Percentiles rank a stretch among this genome's conserved stretches.
These are phyloP conservation scores for Solidago caesia DNA, from an alignment of 129 eudicot species.

Conservation along the genomic window DNA sequence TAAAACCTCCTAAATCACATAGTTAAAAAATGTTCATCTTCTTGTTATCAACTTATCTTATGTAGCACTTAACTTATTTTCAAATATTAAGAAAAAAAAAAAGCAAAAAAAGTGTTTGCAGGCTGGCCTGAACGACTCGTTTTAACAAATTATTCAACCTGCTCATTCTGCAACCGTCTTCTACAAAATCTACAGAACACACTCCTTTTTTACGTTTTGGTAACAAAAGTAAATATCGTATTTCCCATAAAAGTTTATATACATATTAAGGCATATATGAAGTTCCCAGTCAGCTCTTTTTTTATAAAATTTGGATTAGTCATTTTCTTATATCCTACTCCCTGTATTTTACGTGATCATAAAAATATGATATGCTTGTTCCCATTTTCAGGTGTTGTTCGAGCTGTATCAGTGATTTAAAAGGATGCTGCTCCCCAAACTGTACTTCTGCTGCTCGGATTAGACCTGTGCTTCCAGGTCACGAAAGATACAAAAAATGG, in stretches of 20 bases:
- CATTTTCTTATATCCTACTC: not conserved
- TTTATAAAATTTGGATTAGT: not conserved
- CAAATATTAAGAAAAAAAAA: too few species aligned
- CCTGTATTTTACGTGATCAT: not conserved
- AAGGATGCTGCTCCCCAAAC: conserved; percentile 75
- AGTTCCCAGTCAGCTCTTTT: not conserved
- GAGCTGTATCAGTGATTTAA: conserved; percentile 52
- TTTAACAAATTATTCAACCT: too few species aligned
- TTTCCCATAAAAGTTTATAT: not conserved
- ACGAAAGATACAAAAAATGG: conserved; percentile 86
- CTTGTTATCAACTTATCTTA: not conserved
- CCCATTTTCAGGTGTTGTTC: conserved; percentile 66
- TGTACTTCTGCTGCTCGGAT: conserved; percentile 79
- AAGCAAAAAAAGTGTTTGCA: too few species aligned
- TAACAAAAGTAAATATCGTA: too few species aligned
- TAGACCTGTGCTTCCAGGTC: conserved; percentile 72
- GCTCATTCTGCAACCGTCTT: too few species aligned
- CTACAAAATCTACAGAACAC: too few species aligned
- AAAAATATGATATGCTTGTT: not conserved
- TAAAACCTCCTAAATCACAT: not conserved
- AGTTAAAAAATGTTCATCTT: not conserved
- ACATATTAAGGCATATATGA: not conserved
- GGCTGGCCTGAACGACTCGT: too few species aligned
- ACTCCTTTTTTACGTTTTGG: too few species aligned
- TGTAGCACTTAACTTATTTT: too few species aligned